Percentiles rank a stretch among this genome's conserved stretches.
Evolutionary conservation across 495 filamentous ascomycete genomes (phyloP).

Genomic region (Penicillium pancosmium): DNA sequence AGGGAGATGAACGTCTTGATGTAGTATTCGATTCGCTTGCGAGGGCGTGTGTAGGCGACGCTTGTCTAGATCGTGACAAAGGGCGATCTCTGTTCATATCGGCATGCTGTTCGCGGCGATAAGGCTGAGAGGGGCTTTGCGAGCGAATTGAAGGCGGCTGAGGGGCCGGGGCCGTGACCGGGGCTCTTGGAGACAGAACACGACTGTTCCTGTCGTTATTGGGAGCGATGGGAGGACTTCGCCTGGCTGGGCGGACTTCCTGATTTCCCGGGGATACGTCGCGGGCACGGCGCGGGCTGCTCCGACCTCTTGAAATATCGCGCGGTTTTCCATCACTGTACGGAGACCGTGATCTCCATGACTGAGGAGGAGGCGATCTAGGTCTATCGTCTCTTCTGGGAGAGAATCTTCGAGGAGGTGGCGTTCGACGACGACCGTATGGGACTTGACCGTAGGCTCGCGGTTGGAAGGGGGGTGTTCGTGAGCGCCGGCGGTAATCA

Average conservation of each 20-base stretch:
- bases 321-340: slow-evolving; percentile 37
- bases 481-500: slow-evolving; percentile 47
- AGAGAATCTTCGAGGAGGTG: slow-evolving; percentile 38
- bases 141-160: slow-evolving; percentile 1
- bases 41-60: slow-evolving; percentile 27
- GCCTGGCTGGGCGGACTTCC: slow-evolving; percentile 27
- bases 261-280: slow-evolving; percentile 37
- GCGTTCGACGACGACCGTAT: slow-evolving; percentile 43
- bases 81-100: slow-evolving; percentile 12
- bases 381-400: slow-evolving; percentile 49
- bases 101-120: slow-evolving; percentile 16
- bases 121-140: slow-evolving; percentile 17
- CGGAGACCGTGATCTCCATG: slow-evolving; percentile 51
- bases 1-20: slow-evolving; percentile 36
- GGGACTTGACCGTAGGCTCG: slow-evolving; percentile 38
- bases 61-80: slow-evolving; percentile 16
- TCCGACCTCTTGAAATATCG: slow-evolving; percentile 36
- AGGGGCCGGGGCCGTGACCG: not conserved
- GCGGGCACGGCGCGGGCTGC: slow-evolving; percentile 36
- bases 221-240: slow-evolving; percentile 22
- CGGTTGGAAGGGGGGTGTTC: slow-evolving; percentile 46
- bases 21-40: slow-evolving; percentile 24
- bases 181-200: slow-evolving; percentile 27
- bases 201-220: slow-evolving; percentile 27
- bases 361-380: slow-evolving; percentile 45